Evolutionary conservation across 192 early-diverging fungal genomes (phyloP).

Genomic region (Backusella psychrophila): DNA sequence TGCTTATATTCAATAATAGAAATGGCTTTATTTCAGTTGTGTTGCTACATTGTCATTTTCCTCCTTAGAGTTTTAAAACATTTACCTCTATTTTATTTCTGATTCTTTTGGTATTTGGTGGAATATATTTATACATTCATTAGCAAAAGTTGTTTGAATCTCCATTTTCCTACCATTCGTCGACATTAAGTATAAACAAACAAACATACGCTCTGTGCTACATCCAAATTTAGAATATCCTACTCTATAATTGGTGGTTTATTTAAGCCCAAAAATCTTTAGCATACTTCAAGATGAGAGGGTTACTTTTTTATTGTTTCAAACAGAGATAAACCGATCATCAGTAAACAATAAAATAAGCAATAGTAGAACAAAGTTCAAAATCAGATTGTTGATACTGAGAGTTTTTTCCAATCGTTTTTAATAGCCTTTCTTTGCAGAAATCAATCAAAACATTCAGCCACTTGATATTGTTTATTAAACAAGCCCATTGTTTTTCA

Average conservation of each 20-base stretch:
- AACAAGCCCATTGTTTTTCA: background rate
- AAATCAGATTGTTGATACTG: background rate
- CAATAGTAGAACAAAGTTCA: background rate
- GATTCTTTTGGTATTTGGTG: background rate
- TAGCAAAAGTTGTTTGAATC: background rate
- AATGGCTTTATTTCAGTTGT: background rate
- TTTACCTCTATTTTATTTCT: background rate
- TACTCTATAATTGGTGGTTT: background rate
- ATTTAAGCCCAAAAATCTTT: background rate
- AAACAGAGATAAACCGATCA: background rate
- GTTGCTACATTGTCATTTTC: background rate
- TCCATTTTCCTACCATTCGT: background rate
- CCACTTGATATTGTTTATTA: background rate
- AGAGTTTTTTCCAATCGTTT: background rate
- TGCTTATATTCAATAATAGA: background rate
- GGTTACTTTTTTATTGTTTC: background rate
- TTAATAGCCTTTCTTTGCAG: background rate
- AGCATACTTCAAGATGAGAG: background rate
- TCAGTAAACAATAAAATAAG: background rate
- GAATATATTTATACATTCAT: background rate
- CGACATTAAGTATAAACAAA: background rate
- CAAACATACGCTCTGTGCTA: background rate
- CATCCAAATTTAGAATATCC: background rate
- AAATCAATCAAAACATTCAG: conserved; percentile 1
- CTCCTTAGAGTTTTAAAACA: background rate